Conservation (phyloP, 768 basidiomycete species). For the Udeniomyces megalosporus region DNA sequence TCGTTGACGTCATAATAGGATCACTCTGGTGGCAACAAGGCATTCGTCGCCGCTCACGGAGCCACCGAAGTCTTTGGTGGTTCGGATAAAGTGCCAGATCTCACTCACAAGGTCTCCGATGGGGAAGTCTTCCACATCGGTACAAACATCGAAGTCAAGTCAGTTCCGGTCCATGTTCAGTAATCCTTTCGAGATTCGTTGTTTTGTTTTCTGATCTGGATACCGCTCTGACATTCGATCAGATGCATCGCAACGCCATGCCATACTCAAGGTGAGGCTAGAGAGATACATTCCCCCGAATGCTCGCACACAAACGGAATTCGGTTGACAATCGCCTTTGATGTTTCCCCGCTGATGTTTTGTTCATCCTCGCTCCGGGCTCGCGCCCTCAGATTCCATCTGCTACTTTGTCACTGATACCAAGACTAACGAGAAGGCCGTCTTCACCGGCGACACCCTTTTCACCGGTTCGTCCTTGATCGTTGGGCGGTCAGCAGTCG, state of each 20-base stretch:
- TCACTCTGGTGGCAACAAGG: conserved; percentile 12
- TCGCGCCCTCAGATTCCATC: not conserved
- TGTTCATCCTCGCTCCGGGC: not conserved
- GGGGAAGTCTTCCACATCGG: conserved; percentile 10
- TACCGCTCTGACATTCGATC: not conserved
- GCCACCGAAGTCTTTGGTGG: not conserved
- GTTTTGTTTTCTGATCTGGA: not conserved
- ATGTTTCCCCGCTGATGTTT: not conserved
- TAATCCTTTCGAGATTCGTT: not conserved
- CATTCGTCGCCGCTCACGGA: not conserved
- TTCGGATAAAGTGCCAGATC: not conserved
- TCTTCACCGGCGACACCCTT: conserved; percentile 15
- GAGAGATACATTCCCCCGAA: not conserved
- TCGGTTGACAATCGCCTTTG: not conserved
- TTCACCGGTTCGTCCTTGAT: not conserved
- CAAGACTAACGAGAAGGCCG: not conserved
- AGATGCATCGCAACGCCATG: conserved; percentile 15
- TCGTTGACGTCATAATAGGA: not conserved
- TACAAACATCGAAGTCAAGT: not conserved
- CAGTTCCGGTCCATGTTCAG: too few species aligned
- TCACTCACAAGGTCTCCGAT: conserved; percentile 7
- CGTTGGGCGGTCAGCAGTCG: not conserved
- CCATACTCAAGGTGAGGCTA: conserved; percentile 5
- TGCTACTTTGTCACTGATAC: conserved; percentile 8
- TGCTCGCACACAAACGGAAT: too few species aligned